These are phyloP conservation scores for Mycogone perniciosa DNA, from an alignment of 2,329 filamentous ascomycete genomes.

Conservation along the genomic window DNA sequence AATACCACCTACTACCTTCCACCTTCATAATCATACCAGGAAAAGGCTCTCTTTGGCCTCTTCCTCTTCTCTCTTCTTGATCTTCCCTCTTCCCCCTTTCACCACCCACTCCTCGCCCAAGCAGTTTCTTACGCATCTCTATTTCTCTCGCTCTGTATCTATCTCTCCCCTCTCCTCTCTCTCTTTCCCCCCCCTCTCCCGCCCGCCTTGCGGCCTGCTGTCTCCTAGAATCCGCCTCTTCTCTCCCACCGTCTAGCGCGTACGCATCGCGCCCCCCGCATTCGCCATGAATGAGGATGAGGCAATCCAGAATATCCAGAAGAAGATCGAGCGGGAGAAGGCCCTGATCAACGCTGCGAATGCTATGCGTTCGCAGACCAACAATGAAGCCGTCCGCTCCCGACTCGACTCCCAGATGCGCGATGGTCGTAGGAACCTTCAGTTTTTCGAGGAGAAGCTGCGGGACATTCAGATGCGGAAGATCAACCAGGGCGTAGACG, in stretches of 20 bases:
- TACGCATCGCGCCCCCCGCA: constrained; percentile 33
- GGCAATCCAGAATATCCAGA: constrained; percentile 71
- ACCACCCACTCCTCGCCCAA: constrained; percentile 4
- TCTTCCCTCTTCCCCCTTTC: constrained; percentile 3
- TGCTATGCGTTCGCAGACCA: constrained; percentile 91
- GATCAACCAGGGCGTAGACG: constrained; percentile 60
- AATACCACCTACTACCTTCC: constrained; percentile 11
- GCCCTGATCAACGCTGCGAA: constrained; percentile 90
- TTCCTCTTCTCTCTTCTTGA: constrained; percentile 3
- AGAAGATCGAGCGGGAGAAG: constrained; percentile 97
- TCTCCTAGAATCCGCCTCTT: no score
- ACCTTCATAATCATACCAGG: constrained; percentile 9
- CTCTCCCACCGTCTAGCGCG: constrained; percentile 27
- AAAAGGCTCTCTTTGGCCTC: constrained; percentile 1
- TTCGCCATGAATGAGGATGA: constrained; percentile 58
- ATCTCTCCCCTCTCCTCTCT: constrained; percentile 10
- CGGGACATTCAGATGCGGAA: constrained; percentile 79
- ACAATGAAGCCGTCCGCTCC: constrained; percentile 85
- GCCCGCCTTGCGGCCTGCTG: not conserved
- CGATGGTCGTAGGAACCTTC: constrained; percentile 85
- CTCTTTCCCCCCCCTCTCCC: constrained; percentile 8
- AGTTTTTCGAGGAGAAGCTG: constrained; percentile 92
- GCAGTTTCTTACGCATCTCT: constrained; percentile 6
- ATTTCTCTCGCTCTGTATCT: constrained; percentile 1
- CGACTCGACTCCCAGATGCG: constrained; percentile 90